Conservation (phyloP, 345 rosid genomes). For the Acer negundo region DNA sequence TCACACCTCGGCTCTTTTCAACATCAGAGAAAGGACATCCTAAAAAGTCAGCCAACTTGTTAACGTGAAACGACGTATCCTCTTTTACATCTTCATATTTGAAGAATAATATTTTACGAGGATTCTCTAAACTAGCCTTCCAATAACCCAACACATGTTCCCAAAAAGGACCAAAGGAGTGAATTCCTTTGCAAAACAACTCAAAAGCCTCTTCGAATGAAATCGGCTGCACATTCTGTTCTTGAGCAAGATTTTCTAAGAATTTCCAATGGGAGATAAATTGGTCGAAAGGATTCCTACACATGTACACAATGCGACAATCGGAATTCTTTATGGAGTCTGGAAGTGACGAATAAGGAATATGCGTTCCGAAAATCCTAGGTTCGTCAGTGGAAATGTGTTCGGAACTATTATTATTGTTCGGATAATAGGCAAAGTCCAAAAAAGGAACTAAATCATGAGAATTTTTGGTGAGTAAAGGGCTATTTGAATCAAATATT, state of each 20-base stretch:
- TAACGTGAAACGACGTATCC: slow-evolving; percentile 14
- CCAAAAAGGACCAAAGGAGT: slow-evolving; percentile 23
- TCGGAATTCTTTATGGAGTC: slow-evolving; percentile 2
- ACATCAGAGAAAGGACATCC: slow-evolving; percentile 25
- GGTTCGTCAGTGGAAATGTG: background rate
- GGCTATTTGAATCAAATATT: background rate
- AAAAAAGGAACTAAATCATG: background rate
- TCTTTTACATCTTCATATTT: slow-evolving; percentile 32
- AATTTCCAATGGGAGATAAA: slow-evolving; percentile 32
- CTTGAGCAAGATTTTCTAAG: background rate
- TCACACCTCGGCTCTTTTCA: slow-evolving; percentile 11
- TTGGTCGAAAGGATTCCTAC: slow-evolving; percentile 31
- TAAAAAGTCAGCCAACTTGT: slow-evolving; percentile 35
- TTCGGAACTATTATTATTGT: background rate
- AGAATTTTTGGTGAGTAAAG: background rate
- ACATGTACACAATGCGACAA: slow-evolving; percentile 30
- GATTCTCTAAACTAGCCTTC: slow-evolving; percentile 21
- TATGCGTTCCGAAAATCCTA: slow-evolving; percentile 24
- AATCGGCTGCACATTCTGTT: background rate
- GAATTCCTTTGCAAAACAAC: slow-evolving; percentile 28
- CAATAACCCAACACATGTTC: slow-evolving; percentile 22
- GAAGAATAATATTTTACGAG: slow-evolving; percentile 23
- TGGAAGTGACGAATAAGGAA: slow-evolving; percentile 19
- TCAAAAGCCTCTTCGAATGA: slow-evolving; percentile 24
- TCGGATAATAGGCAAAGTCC: background rate